Percentiles rank a stretch among this genome's conserved stretches.
Conservation (phyloP, 176 grass and related monocot species). For the Aechmea fasciata region DNA sequence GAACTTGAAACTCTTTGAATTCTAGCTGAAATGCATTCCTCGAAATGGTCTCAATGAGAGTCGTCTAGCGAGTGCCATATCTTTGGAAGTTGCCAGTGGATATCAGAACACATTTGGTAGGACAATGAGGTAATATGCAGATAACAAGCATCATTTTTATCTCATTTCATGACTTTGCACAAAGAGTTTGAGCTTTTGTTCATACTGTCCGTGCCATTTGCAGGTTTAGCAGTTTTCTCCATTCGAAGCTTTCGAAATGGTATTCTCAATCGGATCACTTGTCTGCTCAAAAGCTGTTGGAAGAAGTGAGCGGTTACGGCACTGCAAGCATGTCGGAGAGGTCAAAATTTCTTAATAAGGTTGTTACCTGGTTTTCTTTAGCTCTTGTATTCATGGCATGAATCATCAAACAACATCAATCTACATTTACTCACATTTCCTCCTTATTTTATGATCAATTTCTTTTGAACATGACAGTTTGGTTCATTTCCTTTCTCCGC, state of each 20-base stretch:
- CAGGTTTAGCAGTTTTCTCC: conserved; percentile 61
- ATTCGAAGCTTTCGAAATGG: conserved; percentile 41
- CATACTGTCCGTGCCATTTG: not conserved
- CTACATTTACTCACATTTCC: no score
- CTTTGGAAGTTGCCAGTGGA: conserved; percentile 19
- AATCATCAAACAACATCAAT: no score
- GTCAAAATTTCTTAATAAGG: conserved; percentile 57
- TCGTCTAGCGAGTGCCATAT: conserved; percentile 15
- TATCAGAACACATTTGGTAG: conserved; percentile 16
- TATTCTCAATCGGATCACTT: conserved; percentile 42
- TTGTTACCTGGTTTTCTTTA: conserved; percentile 3
- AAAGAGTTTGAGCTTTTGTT: not conserved
- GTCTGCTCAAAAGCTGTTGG: conserved; percentile 38
- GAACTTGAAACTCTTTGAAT: no score
- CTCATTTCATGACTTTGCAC: not conserved
- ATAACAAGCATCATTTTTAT: not conserved
- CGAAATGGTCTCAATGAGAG: conserved; percentile 16
- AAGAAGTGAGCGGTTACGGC: conserved; percentile 27
- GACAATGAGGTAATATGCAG: conserved; percentile 10
- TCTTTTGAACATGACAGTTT: no score
- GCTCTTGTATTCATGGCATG: not conserved
- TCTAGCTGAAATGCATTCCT: not conserved
- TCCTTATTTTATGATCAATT: no score
- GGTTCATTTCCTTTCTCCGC: no score
- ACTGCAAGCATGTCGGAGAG: conserved; percentile 30